Conservation (phyloP, 805 yeast genomes). For the Yamadazyma sp. region DNA sequence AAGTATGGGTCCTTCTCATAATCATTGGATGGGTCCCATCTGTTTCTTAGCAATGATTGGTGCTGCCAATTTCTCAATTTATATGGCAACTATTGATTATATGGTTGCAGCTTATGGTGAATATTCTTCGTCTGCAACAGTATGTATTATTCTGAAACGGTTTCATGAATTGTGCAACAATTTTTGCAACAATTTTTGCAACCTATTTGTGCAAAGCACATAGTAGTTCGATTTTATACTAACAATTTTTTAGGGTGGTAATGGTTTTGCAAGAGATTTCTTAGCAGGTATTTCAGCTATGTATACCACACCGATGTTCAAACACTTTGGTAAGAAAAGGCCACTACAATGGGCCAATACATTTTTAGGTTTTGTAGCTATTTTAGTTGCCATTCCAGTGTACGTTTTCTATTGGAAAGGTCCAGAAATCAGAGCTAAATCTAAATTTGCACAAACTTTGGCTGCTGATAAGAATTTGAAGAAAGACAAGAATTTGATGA, state of each 20-base stretch:
- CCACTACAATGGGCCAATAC: slow-evolving; percentile 41
- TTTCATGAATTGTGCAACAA: too few species aligned
- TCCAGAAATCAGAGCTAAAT: slow-evolving; percentile 29
- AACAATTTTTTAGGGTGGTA: too few species aligned
- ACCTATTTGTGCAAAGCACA: too few species aligned
- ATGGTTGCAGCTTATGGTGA: slow-evolving; percentile 43
- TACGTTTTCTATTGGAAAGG: slow-evolving; percentile 41
- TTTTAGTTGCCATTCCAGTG: slow-evolving; percentile 32
- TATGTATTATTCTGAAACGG: too few species aligned
- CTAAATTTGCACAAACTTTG: slow-evolving; percentile 36
- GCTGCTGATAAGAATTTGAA: slow-evolving; percentile 24
- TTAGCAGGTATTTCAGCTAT: slow-evolving; percentile 38
- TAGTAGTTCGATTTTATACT: too few species aligned
- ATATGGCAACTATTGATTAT: slow-evolving; percentile 44
- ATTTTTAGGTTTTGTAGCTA: slow-evolving; percentile 31
- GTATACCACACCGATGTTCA: slow-evolving; percentile 37
- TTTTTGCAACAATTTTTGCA: too few species aligned
- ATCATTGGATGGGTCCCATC: slow-evolving; percentile 42
- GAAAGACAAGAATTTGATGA: slow-evolving; percentile 9
- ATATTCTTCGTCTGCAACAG: slow-evolving; percentile 42
- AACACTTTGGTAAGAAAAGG: slow-evolving; percentile 24
- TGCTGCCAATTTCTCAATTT: slow-evolving; percentile 38
- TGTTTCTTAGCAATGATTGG: slow-evolving; percentile 35
- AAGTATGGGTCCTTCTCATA: slow-evolving; percentile 32
- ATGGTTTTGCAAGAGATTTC: slow-evolving; percentile 41